A percentile compares a stretch with the other conserved stretches of the same genome.
phyloP scores from a whole-genome alignment of 495 filamentous ascomycete species.

The Trichoderma erinaceum region DNA sequence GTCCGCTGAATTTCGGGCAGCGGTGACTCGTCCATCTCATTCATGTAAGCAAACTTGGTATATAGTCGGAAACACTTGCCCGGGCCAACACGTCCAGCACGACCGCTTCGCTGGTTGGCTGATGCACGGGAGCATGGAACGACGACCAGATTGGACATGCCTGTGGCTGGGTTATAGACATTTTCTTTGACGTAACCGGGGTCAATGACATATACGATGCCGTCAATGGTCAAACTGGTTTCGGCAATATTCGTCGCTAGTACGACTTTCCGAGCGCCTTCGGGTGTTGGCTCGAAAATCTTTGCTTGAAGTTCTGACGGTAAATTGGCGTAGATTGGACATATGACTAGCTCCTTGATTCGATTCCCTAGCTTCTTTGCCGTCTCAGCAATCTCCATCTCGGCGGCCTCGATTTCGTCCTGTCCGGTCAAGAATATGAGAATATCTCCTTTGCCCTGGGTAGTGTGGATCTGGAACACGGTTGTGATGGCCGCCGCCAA shows the following conservation, averaged over 20 bases:
- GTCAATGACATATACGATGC: slow-evolving; percentile 88
- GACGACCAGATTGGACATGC: slow-evolving; percentile 87
- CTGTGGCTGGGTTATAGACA: slow-evolving; percentile 81
- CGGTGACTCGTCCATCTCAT: slow-evolving; percentile 88
- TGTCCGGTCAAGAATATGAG: slow-evolving; percentile 86
- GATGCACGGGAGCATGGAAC: slow-evolving; percentile 92
- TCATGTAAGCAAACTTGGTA: slow-evolving; percentile 90
- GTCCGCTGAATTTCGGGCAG: slow-evolving; percentile 93
- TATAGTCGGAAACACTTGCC: slow-evolving; percentile 95
- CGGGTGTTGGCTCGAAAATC: slow-evolving; percentile 85
- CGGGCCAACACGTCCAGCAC: slow-evolving; percentile 86
- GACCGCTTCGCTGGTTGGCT: slow-evolving; percentile 86
- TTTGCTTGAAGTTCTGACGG: slow-evolving; percentile 80
- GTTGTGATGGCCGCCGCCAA: slow-evolving; percentile 87
- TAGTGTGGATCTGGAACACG: slow-evolving; percentile 92
- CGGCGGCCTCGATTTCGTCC: slow-evolving; percentile 83
- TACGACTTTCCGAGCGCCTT: slow-evolving; percentile 75
- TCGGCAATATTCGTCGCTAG: slow-evolving; percentile 89
- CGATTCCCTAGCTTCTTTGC: slow-evolving; percentile 73
- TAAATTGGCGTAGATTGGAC: slow-evolving; percentile 84
- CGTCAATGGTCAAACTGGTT: slow-evolving; percentile 82
- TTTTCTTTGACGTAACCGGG: slow-evolving; percentile 95
- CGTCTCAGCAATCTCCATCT: slow-evolving; percentile 73
- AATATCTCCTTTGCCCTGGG: slow-evolving; percentile 81
- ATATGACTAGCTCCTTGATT: slow-evolving; percentile 78